Conservation (phyloP, 1,284 basidiomycete species). For the Moesziomyces globuligerus region DNA sequence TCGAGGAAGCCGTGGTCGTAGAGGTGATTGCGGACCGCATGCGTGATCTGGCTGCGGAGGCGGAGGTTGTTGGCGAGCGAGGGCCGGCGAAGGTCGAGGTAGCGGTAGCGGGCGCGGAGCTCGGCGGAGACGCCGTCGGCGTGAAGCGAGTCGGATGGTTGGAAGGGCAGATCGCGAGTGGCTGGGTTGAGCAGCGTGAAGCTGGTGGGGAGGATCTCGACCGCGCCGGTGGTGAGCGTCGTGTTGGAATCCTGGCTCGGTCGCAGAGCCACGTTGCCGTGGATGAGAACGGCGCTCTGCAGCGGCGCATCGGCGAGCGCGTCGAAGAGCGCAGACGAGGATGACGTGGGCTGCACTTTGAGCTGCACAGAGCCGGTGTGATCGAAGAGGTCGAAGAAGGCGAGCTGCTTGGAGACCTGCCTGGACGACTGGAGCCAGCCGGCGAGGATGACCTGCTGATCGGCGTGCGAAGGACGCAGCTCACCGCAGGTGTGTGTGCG, state of each 20-base stretch:
- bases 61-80: conserved; percentile 80
- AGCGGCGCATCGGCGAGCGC: conserved; percentile 62
- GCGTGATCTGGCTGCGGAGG: conserved; percentile 81
- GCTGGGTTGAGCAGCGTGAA: conserved; percentile 84
- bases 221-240: conserved; percentile 72
- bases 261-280: conserved; percentile 38
- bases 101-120: conserved; percentile 82
- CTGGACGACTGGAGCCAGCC: conserved; percentile 82
- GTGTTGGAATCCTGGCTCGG: conserved; percentile 42
- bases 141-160: conserved; percentile 77
- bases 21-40: conserved; percentile 78
- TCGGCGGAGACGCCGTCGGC: conserved; percentile 73
- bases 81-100: conserved; percentile 84
- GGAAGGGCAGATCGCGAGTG: conserved; percentile 77
- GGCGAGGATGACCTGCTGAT: conserved; percentile 75
- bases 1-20: conserved; percentile 83
- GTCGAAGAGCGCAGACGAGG: conserved; percentile 72
- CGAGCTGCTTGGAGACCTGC: conserved; percentile 75
- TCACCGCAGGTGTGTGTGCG: conserved; percentile 77
- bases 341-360: conserved; percentile 28
- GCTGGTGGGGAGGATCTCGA: conserved; percentile 80
- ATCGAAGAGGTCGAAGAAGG: conserved; percentile 84
- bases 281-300: conserved; percentile 49
- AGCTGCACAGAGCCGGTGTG: conserved; percentile 81
- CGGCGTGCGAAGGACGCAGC: conserved; percentile 73